Evolutionary conservation across 2,329 filamentous ascomycete genomes (phyloP).

Genomic region (Sarocladium oryzae): DNA sequence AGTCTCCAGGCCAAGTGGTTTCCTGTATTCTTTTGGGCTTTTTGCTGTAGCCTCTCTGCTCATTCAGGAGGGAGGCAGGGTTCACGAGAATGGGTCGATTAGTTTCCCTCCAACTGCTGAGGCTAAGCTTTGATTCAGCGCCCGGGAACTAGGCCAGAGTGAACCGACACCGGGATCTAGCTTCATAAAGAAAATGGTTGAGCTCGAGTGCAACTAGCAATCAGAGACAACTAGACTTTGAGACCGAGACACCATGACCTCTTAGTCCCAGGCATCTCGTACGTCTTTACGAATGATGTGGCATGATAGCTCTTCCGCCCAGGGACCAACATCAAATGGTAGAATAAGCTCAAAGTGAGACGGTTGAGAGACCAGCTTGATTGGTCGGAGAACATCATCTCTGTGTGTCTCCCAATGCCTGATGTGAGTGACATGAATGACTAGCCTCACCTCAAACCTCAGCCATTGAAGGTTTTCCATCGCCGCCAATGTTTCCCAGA

Average conservation of each 20-base stretch:
- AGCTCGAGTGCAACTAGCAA: too few relatives aligned
- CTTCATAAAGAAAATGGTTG: too few relatives aligned
- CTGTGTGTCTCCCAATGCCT: background rate
- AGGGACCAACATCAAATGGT: background rate
- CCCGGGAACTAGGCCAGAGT: background rate
- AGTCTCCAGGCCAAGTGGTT: background rate
- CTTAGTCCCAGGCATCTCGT: background rate
- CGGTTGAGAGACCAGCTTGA: background rate
- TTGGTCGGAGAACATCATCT: background rate
- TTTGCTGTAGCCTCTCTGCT: background rate
- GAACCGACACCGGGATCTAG: too few relatives aligned
- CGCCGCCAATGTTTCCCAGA: background rate
- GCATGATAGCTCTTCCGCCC: background rate
- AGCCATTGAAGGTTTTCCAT: background rate
- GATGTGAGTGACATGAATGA: background rate
- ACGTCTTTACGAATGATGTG: background rate
- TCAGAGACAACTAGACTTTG: too few relatives aligned
- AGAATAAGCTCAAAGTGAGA: background rate
- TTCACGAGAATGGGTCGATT: background rate
- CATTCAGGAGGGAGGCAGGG: background rate
- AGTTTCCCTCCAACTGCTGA: background rate
- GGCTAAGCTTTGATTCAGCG: background rate
- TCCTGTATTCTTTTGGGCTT: background rate
- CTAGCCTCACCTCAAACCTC: background rate
- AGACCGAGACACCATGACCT: too few relatives aligned